Evolutionary conservation across 495 filamentous ascomycete species (phyloP).

Genomic region (Cairneyella variabilis): DNA sequence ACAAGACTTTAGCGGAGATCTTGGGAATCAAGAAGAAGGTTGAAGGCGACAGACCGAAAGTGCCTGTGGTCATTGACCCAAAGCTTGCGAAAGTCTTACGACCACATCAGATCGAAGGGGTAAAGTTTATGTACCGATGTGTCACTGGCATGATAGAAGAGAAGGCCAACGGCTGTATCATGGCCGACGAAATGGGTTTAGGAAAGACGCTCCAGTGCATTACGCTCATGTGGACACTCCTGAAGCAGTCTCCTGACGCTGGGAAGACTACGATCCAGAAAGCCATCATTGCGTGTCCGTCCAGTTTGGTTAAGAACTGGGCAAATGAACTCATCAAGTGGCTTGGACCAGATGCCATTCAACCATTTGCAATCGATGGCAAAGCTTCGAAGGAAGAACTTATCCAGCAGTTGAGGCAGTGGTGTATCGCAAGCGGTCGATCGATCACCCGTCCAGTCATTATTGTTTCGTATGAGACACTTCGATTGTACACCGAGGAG

Average conservation of each 20-base stretch:
- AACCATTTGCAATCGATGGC: slow-evolving; percentile 93
- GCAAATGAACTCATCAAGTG: slow-evolving; percentile 94
- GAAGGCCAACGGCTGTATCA: slow-evolving; percentile 96
- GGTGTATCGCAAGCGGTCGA: slow-evolving; percentile 85
- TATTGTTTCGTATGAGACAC: slow-evolving; percentile 98
- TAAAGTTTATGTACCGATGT: slow-evolving; percentile 95
- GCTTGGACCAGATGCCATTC: slow-evolving; percentile 88
- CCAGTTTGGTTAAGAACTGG: slow-evolving; percentile 96
- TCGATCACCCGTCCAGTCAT: slow-evolving; percentile 93
- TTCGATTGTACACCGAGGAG: slow-evolving; percentile 86
- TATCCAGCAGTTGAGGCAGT: slow-evolving; percentile 84
- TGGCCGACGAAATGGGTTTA: slow-evolving; percentile 99
- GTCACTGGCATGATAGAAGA: slow-evolving; percentile 91
- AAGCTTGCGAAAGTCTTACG: slow-evolving; percentile 84
- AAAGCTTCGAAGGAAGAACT: slow-evolving; percentile 95
- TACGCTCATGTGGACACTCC: slow-evolving; percentile 84
- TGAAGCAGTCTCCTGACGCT: slow-evolving; percentile 93
- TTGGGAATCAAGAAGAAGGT: slow-evolving; percentile 90
- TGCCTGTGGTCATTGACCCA: slow-evolving; percentile 97
- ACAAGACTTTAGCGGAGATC: slow-evolving; percentile 95
- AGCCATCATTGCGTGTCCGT: slow-evolving; percentile 97
- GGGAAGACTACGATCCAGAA: slow-evolving; percentile 94
- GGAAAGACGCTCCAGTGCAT: slow-evolving; percentile 82
- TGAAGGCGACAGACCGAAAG: slow-evolving; percentile 72
- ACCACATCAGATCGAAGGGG: slow-evolving; percentile 97